Evolutionary conservation across 805 yeast species (phyloP), one percentile per base, ranked within the genome.

Genomic region (Pichia manshurica): DNA sequence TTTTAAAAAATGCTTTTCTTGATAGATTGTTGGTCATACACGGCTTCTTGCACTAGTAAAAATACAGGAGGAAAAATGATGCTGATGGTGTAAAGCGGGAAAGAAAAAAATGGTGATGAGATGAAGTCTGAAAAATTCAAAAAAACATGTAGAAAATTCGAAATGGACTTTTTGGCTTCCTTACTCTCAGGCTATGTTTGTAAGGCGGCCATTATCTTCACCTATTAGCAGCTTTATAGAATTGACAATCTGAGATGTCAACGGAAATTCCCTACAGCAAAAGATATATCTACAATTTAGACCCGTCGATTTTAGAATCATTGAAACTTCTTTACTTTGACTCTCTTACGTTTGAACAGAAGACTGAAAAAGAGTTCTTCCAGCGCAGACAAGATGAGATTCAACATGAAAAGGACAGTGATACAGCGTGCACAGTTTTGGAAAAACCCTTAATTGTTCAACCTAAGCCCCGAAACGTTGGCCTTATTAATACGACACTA

Each of bases 241-340:
- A 25, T 25, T 25, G 10, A 8, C 7, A 10, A 25, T 25, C 7
- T 25, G 10, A 25, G 10, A 49, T 42, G 51, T 20, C 45, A 3
- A 47, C 42, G 17, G 49, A 44, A 15, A 46, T 57, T 21, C 53
- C 56, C 6, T 56, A 47, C 28, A 34, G 39, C 0, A 78, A 76
- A 39, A 60, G 75, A 8, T 82, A 80, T 55, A 62, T 81, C 4
- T 82, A 72, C 57, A 70, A 70, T 39, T 58, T 81, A 15, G 57
- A 74, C 2, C 54, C 60, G 1, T 55, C 61, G 1, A 57, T 82
- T 2, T 45, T 75, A 13, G 53, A 68, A 23, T 73, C 82, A 0
- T 61, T 84, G 45, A 69, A 75, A 53, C 58, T 82, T 53, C 62
- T 81, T 59, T 71, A 72, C 53, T 82, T 82, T 60, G 85, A 81